These are phyloP conservation scores for Limtongia smithiae DNA, from an alignment of 805 yeast species.

Conservation along the genomic window DNA sequence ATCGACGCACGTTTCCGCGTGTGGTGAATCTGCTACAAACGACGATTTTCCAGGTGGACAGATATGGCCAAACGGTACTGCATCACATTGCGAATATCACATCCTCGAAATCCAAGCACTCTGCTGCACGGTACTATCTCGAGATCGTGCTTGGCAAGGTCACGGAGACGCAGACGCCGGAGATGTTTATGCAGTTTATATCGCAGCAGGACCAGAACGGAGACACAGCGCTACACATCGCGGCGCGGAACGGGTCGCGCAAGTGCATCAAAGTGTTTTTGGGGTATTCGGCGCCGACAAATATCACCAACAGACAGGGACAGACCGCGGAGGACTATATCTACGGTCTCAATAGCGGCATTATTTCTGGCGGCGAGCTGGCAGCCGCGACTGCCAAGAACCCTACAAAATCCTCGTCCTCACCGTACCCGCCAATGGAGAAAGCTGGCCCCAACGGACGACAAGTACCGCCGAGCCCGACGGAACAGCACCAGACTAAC, in stretches of 20 bases:
- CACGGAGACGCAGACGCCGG: slow-evolving; percentile 58
- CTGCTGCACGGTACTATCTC: slow-evolving; percentile 79
- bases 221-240: slow-evolving; percentile 80
- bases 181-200: slow-evolving; percentile 46
- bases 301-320: slow-evolving; percentile 43
- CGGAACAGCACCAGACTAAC: not conserved
- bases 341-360: not conserved
- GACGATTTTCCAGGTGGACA: slow-evolving; percentile 75
- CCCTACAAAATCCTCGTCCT: slow-evolving; percentile 19
- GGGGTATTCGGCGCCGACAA: slow-evolving; percentile 48
- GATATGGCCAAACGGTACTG: slow-evolving; percentile 65
- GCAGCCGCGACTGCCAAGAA: not conserved
- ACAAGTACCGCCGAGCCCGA: not conserved
- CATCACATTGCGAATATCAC: slow-evolving; percentile 80
- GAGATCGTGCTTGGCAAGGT: slow-evolving; percentile 72
- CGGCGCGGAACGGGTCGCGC: slow-evolving; percentile 55
- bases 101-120: slow-evolving; percentile 60
- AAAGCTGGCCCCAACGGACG: slow-evolving; percentile 7
- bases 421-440: slow-evolving; percentile 21
- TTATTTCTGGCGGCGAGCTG: no score
- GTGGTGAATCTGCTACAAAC: slow-evolving; percentile 72
- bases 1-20: slow-evolving; percentile 72
- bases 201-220: slow-evolving; percentile 81
- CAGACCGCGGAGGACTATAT: slow-evolving; percentile 41
- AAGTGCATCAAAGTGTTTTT: slow-evolving; percentile 44